Evolutionary conservation across 129 eudicot genomes (phyloP), one percentile per base, ranked within the genome.

Genomic region (Escallonia herrerae): DNA sequence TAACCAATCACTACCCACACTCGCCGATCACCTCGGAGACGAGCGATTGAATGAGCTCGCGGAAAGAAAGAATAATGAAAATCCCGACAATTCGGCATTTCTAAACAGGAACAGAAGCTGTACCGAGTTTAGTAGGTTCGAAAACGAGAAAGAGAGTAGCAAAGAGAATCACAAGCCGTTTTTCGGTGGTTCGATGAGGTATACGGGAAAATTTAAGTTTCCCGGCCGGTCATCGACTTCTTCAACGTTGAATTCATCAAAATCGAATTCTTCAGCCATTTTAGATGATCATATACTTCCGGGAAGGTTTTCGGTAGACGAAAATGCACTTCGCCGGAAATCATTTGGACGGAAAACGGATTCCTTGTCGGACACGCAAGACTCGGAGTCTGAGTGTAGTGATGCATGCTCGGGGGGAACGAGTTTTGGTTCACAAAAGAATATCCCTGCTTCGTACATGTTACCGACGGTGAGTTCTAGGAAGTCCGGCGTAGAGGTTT

Each of bases 261-360:
- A 79, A 1, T 71, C 81, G 0, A 58, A 58, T 13, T 65, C 81
- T 2, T 50, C 73, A 0, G 66, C 62, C 7, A 3, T 56, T 38
- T 82, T 81, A 13, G 72, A 80, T 22, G 51, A 76, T 54, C 65
- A 56, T 37, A 63, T 78, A 46, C 64, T 81, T 42, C 90, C 97
- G 0, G 95, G 95, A 37, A 81, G 95, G 54, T 65, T 86, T 12
- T 90, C 97, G 0, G 79, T 86, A 2, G 95, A 90, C 40, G 95
- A 83, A 63, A 75, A 63, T 33, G 66, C 90, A 6, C 66, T 85
- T 63, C 69, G 86, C 4, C 68, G 76, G 68, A 84, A 64, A 60
- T 73, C 86, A 0, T 49, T 58, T 6, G 65, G 67, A 9, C 56
- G 64, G 63, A 64, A 56, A 61, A 64, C 84, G 0, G 85, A 80